A percentile compares a stretch with the other conserved stretches of the same genome.
phyloP scores from a whole-genome alignment of 768 basidiomycete genomes.

The Boletus rubroflammeus region DNA sequence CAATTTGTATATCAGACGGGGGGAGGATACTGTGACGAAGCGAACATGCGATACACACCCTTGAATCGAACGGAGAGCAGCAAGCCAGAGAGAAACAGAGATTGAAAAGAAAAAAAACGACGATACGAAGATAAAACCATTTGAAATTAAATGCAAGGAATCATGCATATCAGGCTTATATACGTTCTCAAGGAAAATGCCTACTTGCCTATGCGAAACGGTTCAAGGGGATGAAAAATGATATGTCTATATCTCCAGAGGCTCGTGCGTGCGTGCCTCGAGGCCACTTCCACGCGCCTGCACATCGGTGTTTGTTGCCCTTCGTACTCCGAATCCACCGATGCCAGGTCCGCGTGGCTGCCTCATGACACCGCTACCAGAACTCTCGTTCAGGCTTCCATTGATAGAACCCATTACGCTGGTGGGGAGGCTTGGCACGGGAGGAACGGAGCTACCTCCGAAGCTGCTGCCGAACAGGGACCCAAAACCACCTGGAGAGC shows the following conservation, averaged over 20 bases:
- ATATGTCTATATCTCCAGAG: conserved; percentile 65
- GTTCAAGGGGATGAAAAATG: neutral
- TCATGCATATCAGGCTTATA: conserved; percentile 27
- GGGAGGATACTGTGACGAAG: conserved; percentile 3
- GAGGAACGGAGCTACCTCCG: conserved; percentile 51
- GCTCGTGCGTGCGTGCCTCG: conserved; percentile 83
- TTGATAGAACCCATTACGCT: conserved; percentile 46
- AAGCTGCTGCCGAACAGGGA: conserved; percentile 58
- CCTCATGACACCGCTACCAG: conserved; percentile 57
- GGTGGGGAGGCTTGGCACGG: conserved; percentile 73
- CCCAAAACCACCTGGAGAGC: conserved; percentile 66
- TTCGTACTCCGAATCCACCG: conserved; percentile 66
- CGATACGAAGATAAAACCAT: conserved; percentile 12
- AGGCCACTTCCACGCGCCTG: conserved; percentile 61
- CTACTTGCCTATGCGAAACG: conserved; percentile 21
- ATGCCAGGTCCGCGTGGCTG: conserved; percentile 83
- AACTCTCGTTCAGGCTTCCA: conserved; percentile 39
- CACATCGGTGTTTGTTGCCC: conserved; percentile 35
- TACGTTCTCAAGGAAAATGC: conserved; percentile 15
- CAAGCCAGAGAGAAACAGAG: neutral
- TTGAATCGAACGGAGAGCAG: conserved; percentile 18
- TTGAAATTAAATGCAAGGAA: conserved; percentile 22
- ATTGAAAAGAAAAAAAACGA: neutral
- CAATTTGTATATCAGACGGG: conserved; percentile 18
- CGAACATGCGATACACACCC: conserved; percentile 11